These are phyloP conservation scores for Sclerotinia borealis DNA, from an alignment of 2,329 filamentous ascomycete genomes.

Conservation along the genomic window DNA sequence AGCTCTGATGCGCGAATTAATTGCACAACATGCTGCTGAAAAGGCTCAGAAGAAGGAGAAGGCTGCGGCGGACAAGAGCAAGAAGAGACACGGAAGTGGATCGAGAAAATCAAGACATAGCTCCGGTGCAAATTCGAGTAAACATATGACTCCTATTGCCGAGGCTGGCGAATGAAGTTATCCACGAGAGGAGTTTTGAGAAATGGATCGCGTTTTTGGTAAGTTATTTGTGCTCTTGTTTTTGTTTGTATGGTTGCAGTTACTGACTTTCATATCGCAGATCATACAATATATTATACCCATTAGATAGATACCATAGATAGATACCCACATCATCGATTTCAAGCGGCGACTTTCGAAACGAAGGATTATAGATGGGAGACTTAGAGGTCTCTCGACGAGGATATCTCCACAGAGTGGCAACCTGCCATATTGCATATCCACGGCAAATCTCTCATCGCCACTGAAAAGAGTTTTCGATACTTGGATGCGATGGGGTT, in stretches of 20 bases:
- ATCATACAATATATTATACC: not conserved
- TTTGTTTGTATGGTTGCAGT: not conserved
- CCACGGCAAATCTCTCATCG: not conserved
- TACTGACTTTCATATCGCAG: not conserved
- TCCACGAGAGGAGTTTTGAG: not conserved
- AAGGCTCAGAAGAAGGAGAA: constrained; percentile 28
- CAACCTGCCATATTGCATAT: not conserved
- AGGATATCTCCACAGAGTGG: not conserved
- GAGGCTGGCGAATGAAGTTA: constrained; percentile 42
- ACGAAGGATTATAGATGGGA: not conserved
- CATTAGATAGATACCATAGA: constrained; percentile 5
- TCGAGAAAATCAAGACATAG: constrained; percentile 29
- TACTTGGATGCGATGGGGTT: not conserved
- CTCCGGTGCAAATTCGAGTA: constrained; percentile 34
- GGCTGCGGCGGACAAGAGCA: constrained; percentile 1
- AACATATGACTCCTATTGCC: constrained; percentile 53
- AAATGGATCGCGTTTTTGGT: not conserved
- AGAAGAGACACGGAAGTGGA: constrained; percentile 25
- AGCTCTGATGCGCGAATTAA: constrained; percentile 27
- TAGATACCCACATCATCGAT: not conserved
- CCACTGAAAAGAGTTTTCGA: not conserved
- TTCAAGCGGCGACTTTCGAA: constrained; percentile 3
- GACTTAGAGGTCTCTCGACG: not conserved
- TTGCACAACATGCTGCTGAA: constrained; percentile 28
- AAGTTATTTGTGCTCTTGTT: no score